These are phyloP conservation scores for Malus hybrid DNA, from an alignment of 331 rosid genomes.

Conservation along the genomic window DNA sequence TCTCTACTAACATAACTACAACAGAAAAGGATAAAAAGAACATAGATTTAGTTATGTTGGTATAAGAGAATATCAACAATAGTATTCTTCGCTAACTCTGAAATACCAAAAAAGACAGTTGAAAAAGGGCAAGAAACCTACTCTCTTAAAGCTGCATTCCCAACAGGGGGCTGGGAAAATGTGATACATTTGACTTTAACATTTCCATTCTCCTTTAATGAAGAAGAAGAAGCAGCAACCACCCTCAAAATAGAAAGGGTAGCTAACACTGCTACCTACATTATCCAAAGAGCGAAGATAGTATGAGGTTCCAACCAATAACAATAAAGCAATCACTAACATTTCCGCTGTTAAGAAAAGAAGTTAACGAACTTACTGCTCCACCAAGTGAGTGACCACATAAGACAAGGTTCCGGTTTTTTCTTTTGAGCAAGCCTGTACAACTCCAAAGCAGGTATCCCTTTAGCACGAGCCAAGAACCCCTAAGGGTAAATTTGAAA, in stretches of 20 bases:
- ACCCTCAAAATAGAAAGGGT: conserved; percentile 99
- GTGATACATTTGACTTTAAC: conserved; percentile 80
- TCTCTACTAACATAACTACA: conserved; percentile 77
- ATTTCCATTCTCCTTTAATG: conserved; percentile 66
- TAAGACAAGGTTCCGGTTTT: conserved; percentile 80
- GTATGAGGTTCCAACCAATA: conserved; percentile 1
- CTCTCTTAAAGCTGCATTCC: conserved; percentile 98
- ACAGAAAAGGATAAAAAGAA: neutral
- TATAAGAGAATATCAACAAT: neutral
- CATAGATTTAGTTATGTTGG: neutral
- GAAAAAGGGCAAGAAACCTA: conserved; percentile 32
- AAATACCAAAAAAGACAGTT: neutral
- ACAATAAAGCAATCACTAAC: neutral
- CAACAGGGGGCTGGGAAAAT: conserved; percentile 98
- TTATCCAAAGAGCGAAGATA: conserved; percentile 14
- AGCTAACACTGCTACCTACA: conserved; percentile 88
- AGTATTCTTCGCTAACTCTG: neutral
- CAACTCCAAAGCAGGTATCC: conserved; percentile 93
- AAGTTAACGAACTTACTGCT: conserved; percentile 61
- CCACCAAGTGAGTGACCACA: conserved; percentile 99
- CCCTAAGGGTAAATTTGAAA: conserved; percentile 46
- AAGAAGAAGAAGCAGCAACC: conserved; percentile 84
- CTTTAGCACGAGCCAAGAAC: conserved; percentile 98
- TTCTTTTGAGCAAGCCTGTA: conserved; percentile 96
- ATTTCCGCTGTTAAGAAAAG: neutral